Evolutionary conservation across 306 rosid genomes (phyloP).

Genomic region (Vachellia pachyceras): DNA sequence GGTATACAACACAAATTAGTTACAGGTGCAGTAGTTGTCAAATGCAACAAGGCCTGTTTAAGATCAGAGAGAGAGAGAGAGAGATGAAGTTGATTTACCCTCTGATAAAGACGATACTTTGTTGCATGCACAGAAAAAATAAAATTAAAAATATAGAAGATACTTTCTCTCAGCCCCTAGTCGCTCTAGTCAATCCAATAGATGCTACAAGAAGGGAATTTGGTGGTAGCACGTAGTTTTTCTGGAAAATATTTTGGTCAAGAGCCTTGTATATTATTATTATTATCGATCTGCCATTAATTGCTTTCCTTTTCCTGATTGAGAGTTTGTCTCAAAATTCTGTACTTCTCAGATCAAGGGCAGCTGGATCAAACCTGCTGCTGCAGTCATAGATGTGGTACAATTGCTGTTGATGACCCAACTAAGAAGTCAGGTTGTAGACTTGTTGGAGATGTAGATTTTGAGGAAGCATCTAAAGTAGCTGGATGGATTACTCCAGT

Average conservation of each 20-base stretch:
- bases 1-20: conserved; percentile 2
- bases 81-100: conserved; percentile 21
- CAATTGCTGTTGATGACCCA: conserved; percentile 81
- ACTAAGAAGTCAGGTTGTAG: conserved; percentile 81
- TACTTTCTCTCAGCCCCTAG: not conserved
- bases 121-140: not conserved
- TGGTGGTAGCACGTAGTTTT: not conserved
- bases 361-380: conserved; percentile 93
- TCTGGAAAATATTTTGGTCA: conserved; percentile 3
- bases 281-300: conserved; percentile 10
- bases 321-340: conserved; percentile 13
- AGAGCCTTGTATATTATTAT: not conserved
- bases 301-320: conserved; percentile 13
- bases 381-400: conserved; percentile 95
- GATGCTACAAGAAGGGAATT: not conserved
- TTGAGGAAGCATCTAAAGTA: conserved; percentile 77
- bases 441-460: conserved; percentile 94
- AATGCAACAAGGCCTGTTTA: conserved; percentile 11
- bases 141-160: not conserved
- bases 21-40: conserved; percentile 16
- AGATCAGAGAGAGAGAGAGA: not conserved
- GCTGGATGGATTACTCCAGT: conserved; percentile 94
- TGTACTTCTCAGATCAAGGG: conserved; percentile 67
- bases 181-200: not conserved
- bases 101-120: conserved; percentile 6